phyloP scores from a whole-genome alignment of 2,329 filamentous ascomycete species.

The Fusarium siculi region DNA sequence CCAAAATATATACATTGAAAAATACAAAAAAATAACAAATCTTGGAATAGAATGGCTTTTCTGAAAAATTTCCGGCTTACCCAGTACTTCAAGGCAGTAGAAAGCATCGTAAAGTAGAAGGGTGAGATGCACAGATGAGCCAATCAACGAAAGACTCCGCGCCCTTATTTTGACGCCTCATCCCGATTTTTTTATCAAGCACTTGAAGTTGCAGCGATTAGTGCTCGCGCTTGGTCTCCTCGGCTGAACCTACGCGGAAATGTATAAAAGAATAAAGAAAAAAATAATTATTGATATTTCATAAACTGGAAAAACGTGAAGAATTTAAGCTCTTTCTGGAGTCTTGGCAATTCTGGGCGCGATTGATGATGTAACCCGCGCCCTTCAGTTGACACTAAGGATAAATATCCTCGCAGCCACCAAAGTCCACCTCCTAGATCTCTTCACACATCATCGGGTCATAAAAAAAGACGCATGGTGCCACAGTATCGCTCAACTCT shows the following conservation, averaged over 20 bases:
- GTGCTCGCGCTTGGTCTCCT: accelerated
- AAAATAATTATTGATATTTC: too few species aligned
- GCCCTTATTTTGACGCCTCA: conserved; percentile 5
- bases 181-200: background rate
- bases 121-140: background rate
- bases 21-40: too few species aligned
- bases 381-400: conserved; percentile 23
- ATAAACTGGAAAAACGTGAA: too few species aligned
- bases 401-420: background rate
- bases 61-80: too few species aligned
- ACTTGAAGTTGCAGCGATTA: background rate
- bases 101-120: accelerated
- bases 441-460: background rate
- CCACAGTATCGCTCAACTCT: background rate
- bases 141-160: background rate
- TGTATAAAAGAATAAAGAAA: too few species aligned
- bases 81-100: too few species aligned
- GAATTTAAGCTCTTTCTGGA: accelerated
- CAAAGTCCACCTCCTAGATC: accelerated
- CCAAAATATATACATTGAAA: too few species aligned
- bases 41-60: too few species aligned
- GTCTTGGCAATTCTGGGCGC: background rate
- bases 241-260: accelerated
- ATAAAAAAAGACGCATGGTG: background rate
- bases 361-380: conserved; percentile 17